Evolutionary conservation across 805 yeast species (phyloP).

Genomic region (Starmera amethionina): DNA sequence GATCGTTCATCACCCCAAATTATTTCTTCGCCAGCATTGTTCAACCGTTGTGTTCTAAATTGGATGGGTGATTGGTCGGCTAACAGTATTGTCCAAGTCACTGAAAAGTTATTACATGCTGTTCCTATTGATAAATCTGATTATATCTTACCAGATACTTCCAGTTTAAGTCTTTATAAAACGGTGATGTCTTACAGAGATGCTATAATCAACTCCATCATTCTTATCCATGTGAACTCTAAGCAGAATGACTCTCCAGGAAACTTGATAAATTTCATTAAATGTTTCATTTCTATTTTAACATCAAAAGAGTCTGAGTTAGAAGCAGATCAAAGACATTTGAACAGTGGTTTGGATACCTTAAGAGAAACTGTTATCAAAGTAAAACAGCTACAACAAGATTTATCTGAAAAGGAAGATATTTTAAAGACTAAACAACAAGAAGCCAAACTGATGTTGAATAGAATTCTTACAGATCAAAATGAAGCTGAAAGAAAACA

Average conservation of each 20-base stretch:
- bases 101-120: conserved; percentile 26
- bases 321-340: conserved; percentile 62
- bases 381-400: conserved; percentile 49
- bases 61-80: conserved; percentile 85
- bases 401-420: conserved; percentile 42
- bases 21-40: conserved; percentile 76
- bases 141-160: conserved; percentile 25
- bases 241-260: conserved; percentile 35
- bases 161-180: conserved; percentile 4
- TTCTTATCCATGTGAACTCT: conserved; percentile 32
- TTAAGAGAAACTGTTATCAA: conserved; percentile 67
- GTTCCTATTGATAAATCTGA: conserved; percentile 46
- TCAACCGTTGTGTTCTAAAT: conserved; percentile 79
- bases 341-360: conserved; percentile 63
- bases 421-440: conserved; percentile 44
- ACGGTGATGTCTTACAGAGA: conserved; percentile 25
- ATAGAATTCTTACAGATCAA: conserved; percentile 72
- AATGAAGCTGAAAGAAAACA: conserved; percentile 88
- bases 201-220: conserved; percentile 35
- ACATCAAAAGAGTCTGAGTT: conserved; percentile 33
- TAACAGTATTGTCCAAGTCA: conserved; percentile 40
- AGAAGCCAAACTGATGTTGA: conserved; percentile 64
- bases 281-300: conserved; percentile 34
- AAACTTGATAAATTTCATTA: conserved; percentile 40
- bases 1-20: conserved; percentile 29